Percentiles rank a stretch among this genome's conserved stretches.
Evolutionary conservation across 140 eudicot species (phyloP).

Genomic region (Anethum foeniculum): DNA sequence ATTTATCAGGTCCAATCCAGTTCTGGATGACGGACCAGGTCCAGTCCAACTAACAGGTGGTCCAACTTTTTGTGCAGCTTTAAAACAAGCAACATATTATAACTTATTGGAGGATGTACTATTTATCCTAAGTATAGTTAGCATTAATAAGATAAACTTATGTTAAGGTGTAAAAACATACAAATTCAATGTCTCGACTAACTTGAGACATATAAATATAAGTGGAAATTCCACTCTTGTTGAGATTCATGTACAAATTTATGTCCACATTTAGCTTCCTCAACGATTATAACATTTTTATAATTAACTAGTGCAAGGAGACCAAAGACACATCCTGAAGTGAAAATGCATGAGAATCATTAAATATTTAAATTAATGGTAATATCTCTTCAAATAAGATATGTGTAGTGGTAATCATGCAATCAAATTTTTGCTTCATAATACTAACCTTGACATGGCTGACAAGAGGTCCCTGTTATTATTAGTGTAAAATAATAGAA

Average conservation of each 20-base stretch:
- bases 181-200: background rate
- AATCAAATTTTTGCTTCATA: background rate
- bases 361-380: background rate
- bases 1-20: background rate
- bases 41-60: background rate
- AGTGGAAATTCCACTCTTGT: background rate
- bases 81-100: background rate
- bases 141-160: background rate
- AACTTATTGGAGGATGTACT: background rate
- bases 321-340: background rate
- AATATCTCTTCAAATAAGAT: background rate
- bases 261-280: background rate
- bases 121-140: background rate
- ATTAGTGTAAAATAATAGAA: constrained; percentile 52
- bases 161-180: too few species aligned
- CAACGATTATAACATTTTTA: background rate
- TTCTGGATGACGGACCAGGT: background rate
- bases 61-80: background rate
- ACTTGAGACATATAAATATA: background rate
- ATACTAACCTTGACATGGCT: constrained; percentile 81
- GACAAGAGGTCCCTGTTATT: constrained; percentile 82
- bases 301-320: background rate
- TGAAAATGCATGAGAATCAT: background rate
- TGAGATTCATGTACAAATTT: background rate
- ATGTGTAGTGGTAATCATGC: background rate